phyloP scores from a whole-genome alignment of 75 land plant species.

The Pinus albicaulis region DNA sequence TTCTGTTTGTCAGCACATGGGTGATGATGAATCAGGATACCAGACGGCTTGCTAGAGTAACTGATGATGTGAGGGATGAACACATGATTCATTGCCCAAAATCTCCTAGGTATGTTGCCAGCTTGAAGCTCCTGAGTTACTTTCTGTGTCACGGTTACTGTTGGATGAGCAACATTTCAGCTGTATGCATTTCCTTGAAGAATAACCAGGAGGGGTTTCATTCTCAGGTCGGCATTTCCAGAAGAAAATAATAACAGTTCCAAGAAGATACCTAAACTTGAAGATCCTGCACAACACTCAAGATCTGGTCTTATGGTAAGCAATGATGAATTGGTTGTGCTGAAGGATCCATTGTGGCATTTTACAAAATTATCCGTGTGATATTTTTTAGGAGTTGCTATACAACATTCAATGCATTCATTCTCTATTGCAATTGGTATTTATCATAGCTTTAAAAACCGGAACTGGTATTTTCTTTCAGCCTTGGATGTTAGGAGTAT shows the following conservation, averaged over 20 bases:
- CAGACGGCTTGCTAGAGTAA: slow-evolving; percentile 77
- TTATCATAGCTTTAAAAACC: no score
- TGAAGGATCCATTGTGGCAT: no score
- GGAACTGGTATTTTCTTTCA: no score
- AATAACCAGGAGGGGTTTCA: neutral
- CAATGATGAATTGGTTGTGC: no score
- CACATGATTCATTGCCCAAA: slow-evolving; percentile 47
- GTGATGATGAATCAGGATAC: slow-evolving; percentile 98
- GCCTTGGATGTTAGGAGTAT: no score
- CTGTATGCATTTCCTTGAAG: no score
- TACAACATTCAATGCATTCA: no score
- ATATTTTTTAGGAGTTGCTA: no score
- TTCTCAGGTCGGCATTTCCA: slow-evolving; percentile 68
- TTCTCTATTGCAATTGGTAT: no score
- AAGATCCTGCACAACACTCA: slow-evolving; percentile 59
- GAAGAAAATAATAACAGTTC: slow-evolving; percentile 56
- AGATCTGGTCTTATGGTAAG: slow-evolving; percentile 68
- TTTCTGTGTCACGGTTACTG: no score
- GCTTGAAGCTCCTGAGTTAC: neutral
- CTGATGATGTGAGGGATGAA: slow-evolving; percentile 78
- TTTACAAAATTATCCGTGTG: no score
- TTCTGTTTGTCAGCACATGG: slow-evolving; percentile 62
- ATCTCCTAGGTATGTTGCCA: slow-evolving; percentile 45
- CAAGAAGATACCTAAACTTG: slow-evolving; percentile 75
- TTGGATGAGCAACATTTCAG: no score